Evolutionary conservation across 208 protist genomes (phyloP), one percentile per base, ranked within the genome.

Genomic region (Acanthamoeba healyi): DNA sequence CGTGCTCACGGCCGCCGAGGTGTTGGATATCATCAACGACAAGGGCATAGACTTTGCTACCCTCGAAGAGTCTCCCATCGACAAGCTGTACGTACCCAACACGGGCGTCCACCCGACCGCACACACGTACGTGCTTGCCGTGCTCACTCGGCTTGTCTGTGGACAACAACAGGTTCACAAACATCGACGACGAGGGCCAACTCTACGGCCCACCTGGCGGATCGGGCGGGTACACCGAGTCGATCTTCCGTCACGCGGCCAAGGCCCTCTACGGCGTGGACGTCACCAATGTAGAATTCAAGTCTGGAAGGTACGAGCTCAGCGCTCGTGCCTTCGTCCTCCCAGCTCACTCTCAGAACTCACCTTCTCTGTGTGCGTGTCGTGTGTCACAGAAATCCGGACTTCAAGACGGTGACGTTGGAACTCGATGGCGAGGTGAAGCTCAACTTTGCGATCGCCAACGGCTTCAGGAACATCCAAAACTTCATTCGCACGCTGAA

Each of bases 391-490:
- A 96, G 96, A 46, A 97, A 97, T 63, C 54, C 46, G 24, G 96
- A 98, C 65, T 94, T 97, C 42, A 82, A 77, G 46, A 96, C 97
- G 77, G 34, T 95, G 7, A 95, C 49, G 17, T 49, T 98, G 5
- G 63, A 88, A 29, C 26, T 95, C 46, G 74, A 95, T 26, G 96
- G 96, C 14, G 63, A 95, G 56, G 96, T 94, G 10, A 77, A 95
- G 65, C 95, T 98, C 26, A 72, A 61, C 70, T 98, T 99, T 94
- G 96, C 98, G 22, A 93, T 98, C 19, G 98, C 98, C 14, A 99
- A 99, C 94, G 99, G 99, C 36, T 99, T 99, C 77, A 97, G 99
- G 70, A 99, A 99, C 95, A 99, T 99, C 91, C 99, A 99, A 96
- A 99, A 99, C 96, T 92, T 99, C 15, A 98, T 99, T 34, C 98